phyloP scores from a whole-genome alignment of 2,329 filamentous ascomycete genomes.

The Cladosporium sp. region DNA sequence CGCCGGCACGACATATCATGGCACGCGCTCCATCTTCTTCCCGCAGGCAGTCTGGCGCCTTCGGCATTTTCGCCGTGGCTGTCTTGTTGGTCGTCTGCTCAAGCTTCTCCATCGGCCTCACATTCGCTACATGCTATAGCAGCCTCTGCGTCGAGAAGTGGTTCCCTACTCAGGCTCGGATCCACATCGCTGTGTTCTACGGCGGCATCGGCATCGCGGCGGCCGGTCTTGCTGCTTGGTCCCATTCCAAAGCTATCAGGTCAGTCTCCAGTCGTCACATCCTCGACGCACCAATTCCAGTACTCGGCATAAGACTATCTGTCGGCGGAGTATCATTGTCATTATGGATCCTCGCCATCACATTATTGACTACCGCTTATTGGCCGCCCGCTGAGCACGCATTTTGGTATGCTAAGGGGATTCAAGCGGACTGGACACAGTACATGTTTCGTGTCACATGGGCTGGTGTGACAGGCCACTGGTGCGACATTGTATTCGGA shows the following conservation, averaged over 20 bases:
- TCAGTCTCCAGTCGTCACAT: neutral
- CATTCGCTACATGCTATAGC: constrained; percentile 11
- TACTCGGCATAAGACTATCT: neutral
- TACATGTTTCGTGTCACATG: neutral
- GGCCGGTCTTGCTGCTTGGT: neutral
- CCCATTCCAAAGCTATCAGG: neutral
- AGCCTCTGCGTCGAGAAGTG: constrained; percentile 1
- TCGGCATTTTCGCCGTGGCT: neutral
- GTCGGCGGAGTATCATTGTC: neutral
- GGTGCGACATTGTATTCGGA: neutral
- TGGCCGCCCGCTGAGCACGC: neutral
- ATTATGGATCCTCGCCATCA: neutral
- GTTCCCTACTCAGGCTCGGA: neutral
- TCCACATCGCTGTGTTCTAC: neutral
- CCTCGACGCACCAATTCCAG: neutral
- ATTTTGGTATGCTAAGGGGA: neutral
- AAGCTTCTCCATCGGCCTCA: constrained; percentile 9
- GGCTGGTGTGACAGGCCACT: neutral
- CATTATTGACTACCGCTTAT: neutral
- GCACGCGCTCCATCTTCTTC: neutral
- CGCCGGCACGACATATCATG: neutral
- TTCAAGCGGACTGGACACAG: neutral
- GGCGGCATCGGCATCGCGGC: neutral
- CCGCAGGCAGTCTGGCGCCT: neutral
- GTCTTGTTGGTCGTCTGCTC: constrained; percentile 5